Percentiles rank a stretch among this genome's conserved stretches.
phyloP scores from a whole-genome alignment of 1,284 basidiomycete species.

The Ganoderma multipileum region DNA sequence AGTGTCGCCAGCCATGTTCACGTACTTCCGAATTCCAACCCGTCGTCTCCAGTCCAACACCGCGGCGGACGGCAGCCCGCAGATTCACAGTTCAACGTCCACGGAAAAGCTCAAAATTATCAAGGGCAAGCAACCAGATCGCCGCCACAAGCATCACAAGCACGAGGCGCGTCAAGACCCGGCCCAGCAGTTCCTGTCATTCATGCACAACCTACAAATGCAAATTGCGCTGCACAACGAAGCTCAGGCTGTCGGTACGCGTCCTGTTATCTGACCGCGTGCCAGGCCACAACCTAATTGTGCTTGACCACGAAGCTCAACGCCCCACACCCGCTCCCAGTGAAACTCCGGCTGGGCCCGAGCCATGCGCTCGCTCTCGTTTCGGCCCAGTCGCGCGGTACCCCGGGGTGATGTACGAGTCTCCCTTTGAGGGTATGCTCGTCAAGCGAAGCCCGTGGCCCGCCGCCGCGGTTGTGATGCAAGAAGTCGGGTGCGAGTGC shows the following conservation, averaged over 20 bases:
- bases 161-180: neutral
- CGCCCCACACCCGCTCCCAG: neutral
- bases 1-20: neutral
- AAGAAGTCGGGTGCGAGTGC: neutral
- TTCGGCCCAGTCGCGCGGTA: neutral
- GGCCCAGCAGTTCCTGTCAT: neutral
- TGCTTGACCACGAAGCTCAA: too few species aligned
- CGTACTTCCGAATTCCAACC: neutral
- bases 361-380: neutral
- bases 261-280: neutral
- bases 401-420: neutral
- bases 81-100: neutral
- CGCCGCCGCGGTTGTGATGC: neutral
- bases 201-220: neutral
- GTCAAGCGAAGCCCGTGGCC: neutral
- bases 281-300: neutral
- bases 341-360: neutral
- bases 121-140: neutral
- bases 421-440: neutral
- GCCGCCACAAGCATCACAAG: neutral
- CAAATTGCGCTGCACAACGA: neutral
- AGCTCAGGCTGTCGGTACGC: neutral
- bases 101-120: neutral
- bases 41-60: neutral
- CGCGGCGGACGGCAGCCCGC: neutral